Evolutionary conservation across 768 basidiomycete species (phyloP).

Genomic region (Lyophyllum shimeji): DNA sequence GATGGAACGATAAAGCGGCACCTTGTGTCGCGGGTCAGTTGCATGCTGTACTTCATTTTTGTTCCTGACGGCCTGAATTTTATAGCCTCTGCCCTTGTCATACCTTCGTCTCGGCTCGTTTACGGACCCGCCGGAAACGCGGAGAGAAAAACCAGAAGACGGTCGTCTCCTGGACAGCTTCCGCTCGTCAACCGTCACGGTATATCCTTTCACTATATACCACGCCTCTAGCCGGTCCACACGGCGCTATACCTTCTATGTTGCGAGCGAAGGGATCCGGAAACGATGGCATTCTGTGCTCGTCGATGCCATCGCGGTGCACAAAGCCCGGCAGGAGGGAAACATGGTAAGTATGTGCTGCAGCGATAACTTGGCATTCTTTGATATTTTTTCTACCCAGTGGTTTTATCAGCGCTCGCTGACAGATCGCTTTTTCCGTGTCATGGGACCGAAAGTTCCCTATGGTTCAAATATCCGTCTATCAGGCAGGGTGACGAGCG

Average conservation of each 20-base stretch:
- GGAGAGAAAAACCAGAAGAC: constrained; percentile 63
- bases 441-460: constrained; percentile 34
- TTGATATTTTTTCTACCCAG: constrained; percentile 34
- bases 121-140: constrained; percentile 53
- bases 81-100: constrained; percentile 78
- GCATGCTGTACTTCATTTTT: background rate
- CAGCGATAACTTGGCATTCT: background rate
- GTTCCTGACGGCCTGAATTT: background rate
- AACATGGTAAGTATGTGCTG: constrained; percentile 57
- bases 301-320: constrained; percentile 60
- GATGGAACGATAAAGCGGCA: constrained; percentile 48
- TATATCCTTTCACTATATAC: constrained; percentile 79
- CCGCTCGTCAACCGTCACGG: constrained; percentile 47
- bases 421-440: constrained; percentile 63
- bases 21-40: constrained; percentile 66
- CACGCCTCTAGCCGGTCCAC: constrained; percentile 57
- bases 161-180: constrained; percentile 56
- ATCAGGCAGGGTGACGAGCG: constrained; percentile 60
- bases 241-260: constrained; percentile 74
- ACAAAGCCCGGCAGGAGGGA: constrained; percentile 63
- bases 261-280: constrained; percentile 53
- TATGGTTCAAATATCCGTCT: constrained; percentile 30
- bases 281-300: constrained; percentile 64
- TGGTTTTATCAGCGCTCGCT: constrained; percentile 63
- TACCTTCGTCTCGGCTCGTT: constrained; percentile 76